Conservation (phyloP, 1,284 basidiomycete species). For the Phenoliferia sp. region DNA sequence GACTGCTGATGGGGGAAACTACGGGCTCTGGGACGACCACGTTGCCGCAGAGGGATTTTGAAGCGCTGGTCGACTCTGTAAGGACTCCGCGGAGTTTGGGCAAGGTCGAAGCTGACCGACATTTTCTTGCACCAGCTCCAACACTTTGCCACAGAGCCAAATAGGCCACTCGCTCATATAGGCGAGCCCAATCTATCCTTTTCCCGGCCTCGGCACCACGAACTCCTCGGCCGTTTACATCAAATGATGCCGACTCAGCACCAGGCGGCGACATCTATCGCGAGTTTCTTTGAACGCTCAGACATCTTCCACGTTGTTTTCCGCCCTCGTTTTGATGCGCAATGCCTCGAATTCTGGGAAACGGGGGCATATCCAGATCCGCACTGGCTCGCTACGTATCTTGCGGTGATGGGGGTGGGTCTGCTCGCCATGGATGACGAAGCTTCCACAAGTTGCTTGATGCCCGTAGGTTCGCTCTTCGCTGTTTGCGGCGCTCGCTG, state of each 20-base stretch:
- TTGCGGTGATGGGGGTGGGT: conserved; percentile 7
- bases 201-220: background rate
- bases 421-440: conserved; percentile 3
- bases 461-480: no score
- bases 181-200: background rate
- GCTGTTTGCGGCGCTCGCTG: no score
- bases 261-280: conserved; percentile 16
- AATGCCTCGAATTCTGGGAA: conserved; percentile 20
- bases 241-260: conserved; percentile 7
- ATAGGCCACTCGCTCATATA: background rate
- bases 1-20: background rate
- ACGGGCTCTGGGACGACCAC: background rate
- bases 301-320: conserved; percentile 20
- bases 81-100: background rate
- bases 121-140: background rate
- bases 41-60: background rate
- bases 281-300: conserved; percentile 9
- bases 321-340: conserved; percentile 9
- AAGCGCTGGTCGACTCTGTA: background rate
- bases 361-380: conserved; percentile 4
- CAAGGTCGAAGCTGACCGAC: background rate
- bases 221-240: background rate
- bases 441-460: background rate
- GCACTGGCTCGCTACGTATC: conserved; percentile 21
- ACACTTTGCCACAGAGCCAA: background rate